Conservation (phyloP, 768 basidiomycete species). For the Boletus subcaerulescens region DNA sequence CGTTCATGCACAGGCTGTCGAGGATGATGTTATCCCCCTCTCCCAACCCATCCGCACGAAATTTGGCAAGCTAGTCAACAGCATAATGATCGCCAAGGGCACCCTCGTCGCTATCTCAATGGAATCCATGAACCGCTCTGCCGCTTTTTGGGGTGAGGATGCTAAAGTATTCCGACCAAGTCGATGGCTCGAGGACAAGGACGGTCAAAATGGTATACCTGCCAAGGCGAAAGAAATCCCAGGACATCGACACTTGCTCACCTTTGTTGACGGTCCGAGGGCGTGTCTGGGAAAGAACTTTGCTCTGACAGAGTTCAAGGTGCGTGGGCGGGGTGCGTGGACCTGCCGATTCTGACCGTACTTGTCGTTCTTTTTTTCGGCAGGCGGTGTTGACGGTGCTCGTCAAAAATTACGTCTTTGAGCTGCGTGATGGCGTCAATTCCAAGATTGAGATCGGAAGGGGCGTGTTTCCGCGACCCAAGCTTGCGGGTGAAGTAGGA, state of each 20-base stretch:
- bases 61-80: slow-evolving; percentile 36
- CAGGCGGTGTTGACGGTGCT: slow-evolving; percentile 43
- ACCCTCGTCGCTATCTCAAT: slow-evolving; percentile 44
- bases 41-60: slow-evolving; percentile 41
- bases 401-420: slow-evolving; percentile 37
- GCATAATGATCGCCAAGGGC: slow-evolving; percentile 46
- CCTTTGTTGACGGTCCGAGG: slow-evolving; percentile 49
- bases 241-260: slow-evolving; percentile 49
- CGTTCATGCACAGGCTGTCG: slow-evolving; percentile 33
- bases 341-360: background rate
- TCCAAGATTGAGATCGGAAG: slow-evolving; percentile 13
- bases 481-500: slow-evolving; percentile 5
- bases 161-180: slow-evolving; percentile 58
- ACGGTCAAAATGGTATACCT: slow-evolving; percentile 18
- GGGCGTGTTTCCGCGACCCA: slow-evolving; percentile 1
- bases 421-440: slow-evolving; percentile 36
- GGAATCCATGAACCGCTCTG: slow-evolving; percentile 46
- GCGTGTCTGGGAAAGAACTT: slow-evolving; percentile 49
- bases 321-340: background rate
- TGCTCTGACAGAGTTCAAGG: slow-evolving; percentile 39
- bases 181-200: slow-evolving; percentile 49
- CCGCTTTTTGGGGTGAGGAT: slow-evolving; percentile 56
- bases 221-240: slow-evolving; percentile 38
- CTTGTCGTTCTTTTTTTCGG: background rate
- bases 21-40: slow-evolving; percentile 60